Percentiles rank a stretch among this genome's conserved stretches.
Conservation (phyloP, 2,329 filamentous ascomycete species). For the Sphaerulina musiva region DNA sequence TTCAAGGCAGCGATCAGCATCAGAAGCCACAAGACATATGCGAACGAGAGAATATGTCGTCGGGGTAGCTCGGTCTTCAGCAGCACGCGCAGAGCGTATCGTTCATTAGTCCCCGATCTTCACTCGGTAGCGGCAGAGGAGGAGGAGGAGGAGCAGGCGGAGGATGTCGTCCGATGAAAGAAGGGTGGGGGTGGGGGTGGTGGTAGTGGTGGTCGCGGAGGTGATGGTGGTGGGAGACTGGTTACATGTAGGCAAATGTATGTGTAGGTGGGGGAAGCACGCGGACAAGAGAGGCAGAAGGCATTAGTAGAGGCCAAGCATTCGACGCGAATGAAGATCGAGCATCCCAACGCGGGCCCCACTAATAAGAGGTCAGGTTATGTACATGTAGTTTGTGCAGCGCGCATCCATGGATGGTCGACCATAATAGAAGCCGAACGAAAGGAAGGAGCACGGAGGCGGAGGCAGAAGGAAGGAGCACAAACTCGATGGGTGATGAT, state of each 20-base stretch:
- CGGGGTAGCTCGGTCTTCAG: slow-evolving; percentile 4
- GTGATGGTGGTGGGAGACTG: slow-evolving; percentile 1
- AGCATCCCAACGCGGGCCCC: slow-evolving; percentile 15
- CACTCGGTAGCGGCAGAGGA: slow-evolving; percentile 5
- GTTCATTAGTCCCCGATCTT: slow-evolving; percentile 12
- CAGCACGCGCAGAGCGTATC: slow-evolving; percentile 6
- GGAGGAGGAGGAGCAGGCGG: background rate
- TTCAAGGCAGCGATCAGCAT: slow-evolving; percentile 22
- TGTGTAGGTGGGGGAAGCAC: slow-evolving; percentile 6
- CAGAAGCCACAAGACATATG: slow-evolving; percentile 9
- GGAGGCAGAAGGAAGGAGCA: no score
- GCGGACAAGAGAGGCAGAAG: slow-evolving; percentile 6
- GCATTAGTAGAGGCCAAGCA: background rate
- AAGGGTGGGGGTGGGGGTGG: background rate
- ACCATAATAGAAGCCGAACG: slow-evolving; percentile 10
- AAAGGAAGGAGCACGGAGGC: background rate
- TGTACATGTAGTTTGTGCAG: background rate
- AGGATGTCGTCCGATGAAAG: slow-evolving; percentile 2
- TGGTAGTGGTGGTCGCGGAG: no score
- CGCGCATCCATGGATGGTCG: slow-evolving; percentile 1
- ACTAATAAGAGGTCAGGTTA: background rate
- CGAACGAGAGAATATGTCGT: background rate
- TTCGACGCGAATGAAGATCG: slow-evolving; percentile 11
- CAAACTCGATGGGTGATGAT: no score
- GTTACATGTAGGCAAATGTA: no score